These are phyloP conservation scores for Boletales sp. DNA, from an alignment of 768 basidiomycete genomes.

Conservation along the genomic window DNA sequence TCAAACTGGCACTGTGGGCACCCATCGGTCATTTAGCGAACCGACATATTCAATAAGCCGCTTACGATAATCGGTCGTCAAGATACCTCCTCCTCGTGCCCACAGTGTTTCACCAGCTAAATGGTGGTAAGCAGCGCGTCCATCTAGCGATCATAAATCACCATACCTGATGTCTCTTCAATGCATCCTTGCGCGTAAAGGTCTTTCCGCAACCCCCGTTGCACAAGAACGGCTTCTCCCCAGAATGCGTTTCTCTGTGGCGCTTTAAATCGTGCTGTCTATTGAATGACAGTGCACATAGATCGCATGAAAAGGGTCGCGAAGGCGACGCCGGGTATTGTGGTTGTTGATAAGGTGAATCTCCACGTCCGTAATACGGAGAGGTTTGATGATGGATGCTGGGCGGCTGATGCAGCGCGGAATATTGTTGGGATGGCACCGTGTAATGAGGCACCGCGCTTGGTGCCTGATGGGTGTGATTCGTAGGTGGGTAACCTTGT, in stretches of 20 bases:
- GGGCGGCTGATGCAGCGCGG: slow-evolving; percentile 21
- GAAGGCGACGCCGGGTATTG: slow-evolving; percentile 58
- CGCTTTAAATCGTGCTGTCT: slow-evolving; percentile 83
- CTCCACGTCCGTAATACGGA: slow-evolving; percentile 37
- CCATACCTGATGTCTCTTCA: slow-evolving; percentile 80
- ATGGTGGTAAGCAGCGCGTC: slow-evolving; percentile 13
- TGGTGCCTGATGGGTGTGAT: slow-evolving; percentile 30
- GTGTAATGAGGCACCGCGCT: slow-evolving; percentile 31
- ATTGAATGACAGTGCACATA: slow-evolving; percentile 81
- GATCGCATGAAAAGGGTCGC: slow-evolving; percentile 63
- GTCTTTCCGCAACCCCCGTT: slow-evolving; percentile 86
- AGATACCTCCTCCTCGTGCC: slow-evolving; percentile 54
- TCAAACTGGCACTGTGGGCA: slow-evolving; percentile 16
- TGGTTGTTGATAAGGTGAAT: too few relatives aligned
- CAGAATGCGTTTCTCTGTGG: slow-evolving; percentile 80
- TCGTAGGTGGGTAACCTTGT: slow-evolving; percentile 24
- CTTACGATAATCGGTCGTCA: slow-evolving; percentile 21
- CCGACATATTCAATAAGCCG: slow-evolving; percentile 12
- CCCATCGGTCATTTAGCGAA: slow-evolving; percentile 6
- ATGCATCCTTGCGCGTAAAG: slow-evolving; percentile 81
- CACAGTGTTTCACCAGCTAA: slow-evolving; percentile 77
- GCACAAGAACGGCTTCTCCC: slow-evolving; percentile 80
- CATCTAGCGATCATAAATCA: not conserved
- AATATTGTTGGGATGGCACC: slow-evolving; percentile 29
- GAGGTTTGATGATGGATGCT: slow-evolving; percentile 19